Evolutionary conservation across 106 monocot genomes (phyloP).

Genomic region (Dactylorhiza incarnata): DNA sequence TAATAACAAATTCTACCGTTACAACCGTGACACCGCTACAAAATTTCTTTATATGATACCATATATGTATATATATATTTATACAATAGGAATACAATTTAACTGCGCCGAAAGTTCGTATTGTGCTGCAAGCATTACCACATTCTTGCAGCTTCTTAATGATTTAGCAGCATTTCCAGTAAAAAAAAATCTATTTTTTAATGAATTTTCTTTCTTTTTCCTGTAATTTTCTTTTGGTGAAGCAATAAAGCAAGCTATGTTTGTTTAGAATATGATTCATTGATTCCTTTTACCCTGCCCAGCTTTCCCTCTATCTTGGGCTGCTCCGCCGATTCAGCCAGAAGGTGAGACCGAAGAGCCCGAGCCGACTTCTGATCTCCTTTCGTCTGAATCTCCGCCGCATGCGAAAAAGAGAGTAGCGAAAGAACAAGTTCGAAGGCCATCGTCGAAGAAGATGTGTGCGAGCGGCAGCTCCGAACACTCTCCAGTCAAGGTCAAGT

Average conservation of each 20-base stretch:
- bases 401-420: not conserved
- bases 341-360: not conserved
- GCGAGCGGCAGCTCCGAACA: not conserved
- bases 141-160: not conserved
- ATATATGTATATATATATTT: no score
- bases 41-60: no score
- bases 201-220: not conserved
- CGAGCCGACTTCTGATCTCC: not conserved
- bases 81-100: no score
- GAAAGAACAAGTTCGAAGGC: constrained; percentile 8
- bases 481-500: not conserved
- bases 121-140: not conserved
- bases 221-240: not conserved
- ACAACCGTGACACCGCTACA: no score
- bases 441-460: constrained; percentile 5
- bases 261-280: not conserved
- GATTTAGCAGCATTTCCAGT: not conserved
- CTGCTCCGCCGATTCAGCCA: not conserved
- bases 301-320: constrained; percentile 7
- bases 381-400: not conserved
- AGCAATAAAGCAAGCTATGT: not conserved
- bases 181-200: no score
- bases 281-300: not conserved
- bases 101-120: no score
- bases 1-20: no score